A percentile compares a stretch with the other conserved stretches of the same genome.
Evolutionary conservation across 331 rosid genomes (phyloP).

Genomic region (Dryas integrifolia): DNA sequence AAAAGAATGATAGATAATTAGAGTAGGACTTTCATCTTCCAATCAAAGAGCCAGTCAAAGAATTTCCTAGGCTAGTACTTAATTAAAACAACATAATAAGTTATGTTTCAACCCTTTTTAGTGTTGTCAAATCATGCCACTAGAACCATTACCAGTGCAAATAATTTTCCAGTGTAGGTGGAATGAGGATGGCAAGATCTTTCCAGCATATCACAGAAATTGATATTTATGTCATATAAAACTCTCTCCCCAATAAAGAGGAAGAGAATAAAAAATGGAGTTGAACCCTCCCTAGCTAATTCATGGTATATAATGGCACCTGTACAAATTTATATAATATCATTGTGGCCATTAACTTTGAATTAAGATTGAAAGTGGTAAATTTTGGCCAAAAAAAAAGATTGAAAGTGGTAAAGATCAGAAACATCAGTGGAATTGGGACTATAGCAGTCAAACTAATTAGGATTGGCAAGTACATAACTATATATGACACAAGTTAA

Average conservation of each 20-base stretch:
- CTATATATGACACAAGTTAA: too few relatives aligned
- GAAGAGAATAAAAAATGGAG: conserved; percentile 7
- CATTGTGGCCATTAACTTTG: not conserved
- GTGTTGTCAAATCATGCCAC: conserved; percentile 69
- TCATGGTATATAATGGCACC: not conserved
- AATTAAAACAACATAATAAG: not conserved
- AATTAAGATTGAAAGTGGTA: not conserved
- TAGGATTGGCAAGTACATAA: not conserved
- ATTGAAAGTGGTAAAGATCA: not conserved
- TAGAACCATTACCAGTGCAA: conserved; percentile 1
- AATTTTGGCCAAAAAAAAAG: too few relatives aligned
- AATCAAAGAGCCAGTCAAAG: conserved; percentile 45
- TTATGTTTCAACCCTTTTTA: conserved; percentile 35
- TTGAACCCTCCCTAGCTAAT: not conserved
- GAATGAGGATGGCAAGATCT: conserved; percentile 1
- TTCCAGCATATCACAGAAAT: not conserved
- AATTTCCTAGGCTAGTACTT: conserved; percentile 36
- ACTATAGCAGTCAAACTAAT: not conserved
- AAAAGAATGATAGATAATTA: not conserved
- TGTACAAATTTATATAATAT: not conserved
- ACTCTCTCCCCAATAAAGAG: not conserved
- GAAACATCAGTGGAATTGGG: not conserved
- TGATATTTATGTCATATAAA: not conserved
- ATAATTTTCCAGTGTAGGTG: not conserved
- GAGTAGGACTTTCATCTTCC: conserved; percentile 41